A percentile compares a stretch with the other conserved stretches of the same genome.
These are phyloP conservation scores for Suzukiozyma palmioleophila DNA, from an alignment of 1,139 yeast genomes.

Conservation along the genomic window DNA sequence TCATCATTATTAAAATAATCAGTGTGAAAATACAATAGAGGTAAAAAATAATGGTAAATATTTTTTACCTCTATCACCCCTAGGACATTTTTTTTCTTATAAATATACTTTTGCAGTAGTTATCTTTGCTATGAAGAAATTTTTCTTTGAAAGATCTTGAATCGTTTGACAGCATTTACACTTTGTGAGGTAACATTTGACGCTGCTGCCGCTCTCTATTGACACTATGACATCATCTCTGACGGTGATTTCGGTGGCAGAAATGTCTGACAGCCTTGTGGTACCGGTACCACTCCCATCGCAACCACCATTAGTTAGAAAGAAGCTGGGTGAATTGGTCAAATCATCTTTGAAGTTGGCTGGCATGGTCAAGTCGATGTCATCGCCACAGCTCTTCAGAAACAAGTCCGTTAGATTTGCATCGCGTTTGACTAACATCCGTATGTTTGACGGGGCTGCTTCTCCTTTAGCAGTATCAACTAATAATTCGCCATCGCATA, in stretches of 20 bases:
- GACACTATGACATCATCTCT: no score
- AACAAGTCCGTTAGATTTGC: conserved; percentile 37
- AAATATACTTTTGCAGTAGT: background rate
- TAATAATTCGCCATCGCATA: conserved; percentile 30
- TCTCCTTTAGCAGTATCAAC: conserved; percentile 34
- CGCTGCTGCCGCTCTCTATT: no score
- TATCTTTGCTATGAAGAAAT: no score
- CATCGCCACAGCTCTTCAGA: conserved; percentile 23
- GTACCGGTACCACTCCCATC: no score
- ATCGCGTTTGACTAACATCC: conserved; percentile 31
- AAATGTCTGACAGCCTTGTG: no score
- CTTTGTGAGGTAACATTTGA: no score
- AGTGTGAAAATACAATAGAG: no score
- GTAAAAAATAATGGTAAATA: background rate
- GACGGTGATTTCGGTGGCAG: no score
- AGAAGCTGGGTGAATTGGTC: conserved; percentile 37
- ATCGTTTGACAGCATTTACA: no score
- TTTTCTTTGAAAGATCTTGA: no score
- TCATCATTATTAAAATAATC: no score
- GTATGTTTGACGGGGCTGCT: conserved; percentile 40
- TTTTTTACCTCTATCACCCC: conserved; percentile 1
- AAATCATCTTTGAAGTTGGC: conserved; percentile 37
- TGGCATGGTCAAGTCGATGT: conserved; percentile 19
- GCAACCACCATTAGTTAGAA: conserved; percentile 20
- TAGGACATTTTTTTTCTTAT: background rate